These are phyloP conservation scores for Amanita thiersii DNA, from an alignment of 768 basidiomycete species.

Conservation along the genomic window DNA sequence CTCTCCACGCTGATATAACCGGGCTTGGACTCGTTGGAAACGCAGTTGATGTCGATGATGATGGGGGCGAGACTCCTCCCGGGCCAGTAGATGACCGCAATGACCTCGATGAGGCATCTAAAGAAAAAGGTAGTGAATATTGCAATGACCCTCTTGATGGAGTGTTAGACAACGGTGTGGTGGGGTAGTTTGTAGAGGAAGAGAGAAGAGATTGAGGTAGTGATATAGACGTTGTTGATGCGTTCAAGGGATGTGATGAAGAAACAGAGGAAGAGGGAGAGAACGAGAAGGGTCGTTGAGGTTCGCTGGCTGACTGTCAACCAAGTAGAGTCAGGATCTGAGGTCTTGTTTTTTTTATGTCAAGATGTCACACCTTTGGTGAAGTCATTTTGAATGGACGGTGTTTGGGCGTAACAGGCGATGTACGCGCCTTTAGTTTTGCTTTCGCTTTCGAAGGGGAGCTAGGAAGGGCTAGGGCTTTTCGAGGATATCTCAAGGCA, in stretches of 20 bases:
- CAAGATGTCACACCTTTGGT: background rate
- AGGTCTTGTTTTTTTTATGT: background rate
- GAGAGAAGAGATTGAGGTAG: background rate
- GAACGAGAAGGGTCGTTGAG: constrained; percentile 35
- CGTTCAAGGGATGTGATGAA: constrained; percentile 15
- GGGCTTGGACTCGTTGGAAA: constrained; percentile 32
- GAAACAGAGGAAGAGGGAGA: constrained; percentile 26
- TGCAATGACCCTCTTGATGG: constrained; percentile 28
- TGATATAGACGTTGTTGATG: constrained; percentile 17
- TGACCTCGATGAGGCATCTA: background rate
- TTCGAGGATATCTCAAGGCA: constrained; percentile 36
- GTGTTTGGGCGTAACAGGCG: background rate
- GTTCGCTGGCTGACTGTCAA: constrained; percentile 29
- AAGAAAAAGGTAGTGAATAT: constrained; percentile 10
- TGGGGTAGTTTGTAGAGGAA: constrained; percentile 14
- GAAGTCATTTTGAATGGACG: background rate
- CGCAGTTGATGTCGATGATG: constrained; percentile 23
- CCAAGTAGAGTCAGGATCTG: background rate
- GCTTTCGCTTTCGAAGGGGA: constrained; percentile 26
- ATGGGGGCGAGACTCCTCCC: constrained; percentile 24
- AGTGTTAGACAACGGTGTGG: constrained; percentile 34
- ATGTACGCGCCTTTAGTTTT: constrained; percentile 22
- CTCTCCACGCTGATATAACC: constrained; percentile 33
- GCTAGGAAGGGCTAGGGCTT: constrained; percentile 22
- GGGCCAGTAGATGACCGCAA: constrained; percentile 15